These are phyloP conservation scores for Pythium aquatile DNA, from an alignment of 352 stramenopile genomes.

Conservation along the genomic window DNA sequence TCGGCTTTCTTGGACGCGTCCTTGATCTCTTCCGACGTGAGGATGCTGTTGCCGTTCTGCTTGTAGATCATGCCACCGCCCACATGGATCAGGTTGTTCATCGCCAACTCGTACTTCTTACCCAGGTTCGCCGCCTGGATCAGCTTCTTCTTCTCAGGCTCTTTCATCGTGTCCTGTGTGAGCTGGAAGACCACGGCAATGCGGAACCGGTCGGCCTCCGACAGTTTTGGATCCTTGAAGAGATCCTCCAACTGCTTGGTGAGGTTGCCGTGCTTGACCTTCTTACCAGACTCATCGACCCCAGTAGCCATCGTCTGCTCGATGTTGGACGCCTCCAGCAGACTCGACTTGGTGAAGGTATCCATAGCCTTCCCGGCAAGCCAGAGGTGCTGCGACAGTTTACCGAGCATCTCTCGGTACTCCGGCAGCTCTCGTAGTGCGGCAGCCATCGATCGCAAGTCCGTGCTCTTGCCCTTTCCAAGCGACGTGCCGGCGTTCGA, in stretches of 20 bases:
- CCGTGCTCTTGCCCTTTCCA: conserved; percentile 77
- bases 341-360: conserved; percentile 81
- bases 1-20: conserved; percentile 61
- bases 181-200: conserved; percentile 93
- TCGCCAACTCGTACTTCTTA: conserved; percentile 54
- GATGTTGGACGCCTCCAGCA: conserved; percentile 92
- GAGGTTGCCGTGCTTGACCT: conserved; percentile 82
- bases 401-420: conserved; percentile 94
- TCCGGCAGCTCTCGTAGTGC: conserved; percentile 93
- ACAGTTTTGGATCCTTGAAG: conserved; percentile 80
- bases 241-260: conserved; percentile 88
- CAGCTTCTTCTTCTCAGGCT: conserved; percentile 83
- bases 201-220: conserved; percentile 82
- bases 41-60: conserved; percentile 55
- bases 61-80: conserved; percentile 53
- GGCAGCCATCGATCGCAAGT: conserved; percentile 91
- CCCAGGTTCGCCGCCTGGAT: conserved; percentile 83
- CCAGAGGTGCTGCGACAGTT: conserved; percentile 94
- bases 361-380: conserved; percentile 94
- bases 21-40: conserved; percentile 65
- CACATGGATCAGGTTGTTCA: conserved; percentile 71
- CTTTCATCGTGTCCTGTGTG: conserved; percentile 89
- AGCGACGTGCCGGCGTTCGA: conserved; percentile 84
- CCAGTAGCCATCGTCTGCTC: conserved; percentile 95
- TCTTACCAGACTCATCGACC: conserved; percentile 91